Evolutionary conservation across 2,329 filamentous ascomycete genomes (phyloP), one percentile per base, ranked within the genome.

Genomic region (Alternaria solani): DNA sequence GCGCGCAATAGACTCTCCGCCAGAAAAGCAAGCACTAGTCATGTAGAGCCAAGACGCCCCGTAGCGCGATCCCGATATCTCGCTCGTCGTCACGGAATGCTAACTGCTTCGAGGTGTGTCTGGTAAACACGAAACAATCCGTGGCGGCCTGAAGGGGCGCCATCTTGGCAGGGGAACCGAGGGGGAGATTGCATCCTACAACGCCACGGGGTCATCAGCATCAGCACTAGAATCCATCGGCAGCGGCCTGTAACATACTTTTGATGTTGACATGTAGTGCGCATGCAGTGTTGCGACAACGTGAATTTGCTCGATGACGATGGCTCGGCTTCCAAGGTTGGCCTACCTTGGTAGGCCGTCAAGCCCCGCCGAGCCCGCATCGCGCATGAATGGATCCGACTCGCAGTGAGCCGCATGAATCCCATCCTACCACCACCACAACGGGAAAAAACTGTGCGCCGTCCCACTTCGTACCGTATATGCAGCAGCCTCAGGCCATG

Each of bases 121-220:
- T 28, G 8, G 30, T 41, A 49, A 55, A 36, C 41, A 28, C 57
- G 57, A 59, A 59, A 59, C 57, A 59, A 36, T 25, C 30, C 26
- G 38, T 30, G 20, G 44, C 38, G 43, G 57, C 36, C 12, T 49
- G 57, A 41, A 28, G 41, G 44, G 20, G 47, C 47, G 28, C 38
- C 49, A 36, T 14, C 62, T 64, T 57, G 62, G 62, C 62, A 62
- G 62, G 62, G 55, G 62, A 34, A 23, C 20, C 23, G 42, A 41
- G 42, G 28, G 46, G 26, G 44, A 59, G 46, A 59, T 59, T 59
- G 51, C 46, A 23, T 20, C 39, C 39, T 42, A 34, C 32, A 30
- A 48, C 51, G 36, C 34, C 44, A 51, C n/a, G 47, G 41, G 30
- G 32, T 25, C 28, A 23, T 43, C 32, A 36, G 43, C 20, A 44